Evolutionary conservation across 106 monocot species (phyloP).

Genomic region (Apostasia ramifera): DNA sequence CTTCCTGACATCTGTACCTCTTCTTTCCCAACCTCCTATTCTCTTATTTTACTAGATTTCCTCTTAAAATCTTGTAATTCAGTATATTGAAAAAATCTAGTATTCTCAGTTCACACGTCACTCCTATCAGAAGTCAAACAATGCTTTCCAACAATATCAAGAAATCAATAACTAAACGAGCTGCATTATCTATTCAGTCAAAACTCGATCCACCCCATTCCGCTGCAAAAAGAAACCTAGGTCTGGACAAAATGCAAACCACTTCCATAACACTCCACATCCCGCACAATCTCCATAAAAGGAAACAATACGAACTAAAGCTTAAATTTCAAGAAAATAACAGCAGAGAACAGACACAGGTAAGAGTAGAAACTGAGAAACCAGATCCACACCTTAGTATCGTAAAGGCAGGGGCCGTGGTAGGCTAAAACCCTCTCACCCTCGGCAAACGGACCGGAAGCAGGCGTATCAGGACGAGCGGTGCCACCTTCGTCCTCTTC

Average conservation of each 20-base stretch:
- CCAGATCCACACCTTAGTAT: slow-evolving; percentile 75
- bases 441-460: slow-evolving; percentile 35
- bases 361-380: neutral
- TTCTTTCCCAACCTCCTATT: too few relatives aligned
- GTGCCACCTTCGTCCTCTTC: slow-evolving; percentile 19
- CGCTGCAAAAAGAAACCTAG: neutral
- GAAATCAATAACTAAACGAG: too few relatives aligned
- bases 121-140: too few relatives aligned
- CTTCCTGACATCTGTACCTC: too few relatives aligned
- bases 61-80: too few relatives aligned
- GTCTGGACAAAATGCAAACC: neutral
- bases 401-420: slow-evolving; percentile 85
- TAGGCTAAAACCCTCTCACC: slow-evolving; percentile 96
- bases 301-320: neutral
- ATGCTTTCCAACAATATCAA: too few relatives aligned
- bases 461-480: slow-evolving; percentile 14
- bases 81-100: too few relatives aligned
- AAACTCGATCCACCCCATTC: too few relatives aligned
- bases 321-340: neutral
- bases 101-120: too few relatives aligned
- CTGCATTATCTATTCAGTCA: neutral
- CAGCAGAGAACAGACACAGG: neutral
- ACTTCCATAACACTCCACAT: neutral
- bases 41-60: too few relatives aligned
- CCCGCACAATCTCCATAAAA: neutral